Conservation (phyloP, 164 flowering plant genomes). For the Vitis cinerea region DNA sequence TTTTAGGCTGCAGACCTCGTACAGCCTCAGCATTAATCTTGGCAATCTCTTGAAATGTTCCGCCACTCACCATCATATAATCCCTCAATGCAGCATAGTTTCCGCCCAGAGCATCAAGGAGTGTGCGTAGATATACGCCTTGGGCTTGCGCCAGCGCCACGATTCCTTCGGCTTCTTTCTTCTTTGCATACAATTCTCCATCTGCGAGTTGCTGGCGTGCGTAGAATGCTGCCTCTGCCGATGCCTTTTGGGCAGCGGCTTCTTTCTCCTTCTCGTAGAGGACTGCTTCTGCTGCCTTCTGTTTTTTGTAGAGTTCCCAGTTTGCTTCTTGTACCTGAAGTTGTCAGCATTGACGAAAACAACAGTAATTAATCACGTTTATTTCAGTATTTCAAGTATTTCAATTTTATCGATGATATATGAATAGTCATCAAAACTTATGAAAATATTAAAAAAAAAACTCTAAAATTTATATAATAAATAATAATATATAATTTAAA, state of each 20-base stretch:
- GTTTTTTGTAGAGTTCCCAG: constrained; percentile 24
- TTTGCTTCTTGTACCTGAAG: constrained; percentile 38
- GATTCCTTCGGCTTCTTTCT: constrained; percentile 31
- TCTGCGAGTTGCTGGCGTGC: constrained; percentile 18
- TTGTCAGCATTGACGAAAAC: no score
- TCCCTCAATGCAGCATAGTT: constrained; percentile 24
- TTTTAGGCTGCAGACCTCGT: constrained; percentile 26
- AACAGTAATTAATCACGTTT: no score
- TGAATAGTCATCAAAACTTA: no score
- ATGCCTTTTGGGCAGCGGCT: constrained; percentile 21
- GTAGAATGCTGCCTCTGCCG: constrained; percentile 18
- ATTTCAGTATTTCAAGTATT: no score
- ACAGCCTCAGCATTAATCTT: constrained; percentile 25
- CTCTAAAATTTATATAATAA: no score
- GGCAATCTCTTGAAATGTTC: constrained; percentile 23
- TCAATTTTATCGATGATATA: no score
- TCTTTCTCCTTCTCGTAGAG: constrained; percentile 18
- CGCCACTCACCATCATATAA: constrained; percentile 20
- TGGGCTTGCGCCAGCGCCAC: constrained; percentile 23
- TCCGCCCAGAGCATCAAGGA: constrained; percentile 18
- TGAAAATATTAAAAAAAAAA: no score
- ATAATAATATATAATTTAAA: no score
- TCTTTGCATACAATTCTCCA: constrained; percentile 22
- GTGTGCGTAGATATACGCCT: constrained; percentile 17
- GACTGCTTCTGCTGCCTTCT: constrained; percentile 28